Conservation (phyloP, 2,329 filamentous ascomycete genomes). For the Pseudogymnoascus sp. region DNA sequence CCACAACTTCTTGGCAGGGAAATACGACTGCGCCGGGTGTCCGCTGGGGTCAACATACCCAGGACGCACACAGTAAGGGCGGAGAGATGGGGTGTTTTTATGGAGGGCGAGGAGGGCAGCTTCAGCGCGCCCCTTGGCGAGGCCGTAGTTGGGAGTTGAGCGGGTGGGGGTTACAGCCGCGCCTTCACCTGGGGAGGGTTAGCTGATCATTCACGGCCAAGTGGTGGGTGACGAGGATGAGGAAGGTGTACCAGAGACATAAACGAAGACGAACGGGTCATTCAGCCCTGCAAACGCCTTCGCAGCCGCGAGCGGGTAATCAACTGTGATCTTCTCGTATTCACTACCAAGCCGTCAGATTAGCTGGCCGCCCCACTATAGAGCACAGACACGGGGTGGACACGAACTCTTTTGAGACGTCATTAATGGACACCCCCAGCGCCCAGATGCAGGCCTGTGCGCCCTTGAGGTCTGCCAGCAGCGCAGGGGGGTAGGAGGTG, state of each 20-base stretch:
- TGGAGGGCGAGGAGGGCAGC: constrained; percentile 45
- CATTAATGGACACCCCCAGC: constrained; percentile 54
- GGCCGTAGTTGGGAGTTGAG: constrained; percentile 50
- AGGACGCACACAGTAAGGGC: constrained; percentile 50
- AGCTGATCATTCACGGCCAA: neutral
- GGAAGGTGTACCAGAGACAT: constrained; percentile 48
- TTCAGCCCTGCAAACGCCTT: constrained; percentile 46
- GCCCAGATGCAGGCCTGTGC: constrained; percentile 69
- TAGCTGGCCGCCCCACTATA: neutral
- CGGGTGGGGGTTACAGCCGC: constrained; percentile 48
- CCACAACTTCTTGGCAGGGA: constrained; percentile 23
- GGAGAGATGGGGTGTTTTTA: constrained; percentile 33
- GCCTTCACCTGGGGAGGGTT: constrained; percentile 20
- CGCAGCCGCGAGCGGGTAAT: constrained; percentile 57
- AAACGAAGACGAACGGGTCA: constrained; percentile 59
- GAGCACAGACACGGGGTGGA: neutral
- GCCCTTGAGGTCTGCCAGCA: constrained; percentile 53
- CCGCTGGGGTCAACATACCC: constrained; percentile 45
- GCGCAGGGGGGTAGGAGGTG: constrained; percentile 44
- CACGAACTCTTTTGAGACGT: constrained; percentile 50
- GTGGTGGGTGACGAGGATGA: neutral
- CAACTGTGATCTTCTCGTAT: constrained; percentile 60
- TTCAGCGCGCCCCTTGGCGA: constrained; percentile 63
- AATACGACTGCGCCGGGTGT: constrained; percentile 31
- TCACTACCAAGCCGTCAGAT: constrained; percentile 31